A percentile compares a stretch with the other conserved stretches of the same genome.
phyloP scores from a whole-genome alignment of 495 filamentous ascomycete species.

The Hypoxylon cercidicola region DNA sequence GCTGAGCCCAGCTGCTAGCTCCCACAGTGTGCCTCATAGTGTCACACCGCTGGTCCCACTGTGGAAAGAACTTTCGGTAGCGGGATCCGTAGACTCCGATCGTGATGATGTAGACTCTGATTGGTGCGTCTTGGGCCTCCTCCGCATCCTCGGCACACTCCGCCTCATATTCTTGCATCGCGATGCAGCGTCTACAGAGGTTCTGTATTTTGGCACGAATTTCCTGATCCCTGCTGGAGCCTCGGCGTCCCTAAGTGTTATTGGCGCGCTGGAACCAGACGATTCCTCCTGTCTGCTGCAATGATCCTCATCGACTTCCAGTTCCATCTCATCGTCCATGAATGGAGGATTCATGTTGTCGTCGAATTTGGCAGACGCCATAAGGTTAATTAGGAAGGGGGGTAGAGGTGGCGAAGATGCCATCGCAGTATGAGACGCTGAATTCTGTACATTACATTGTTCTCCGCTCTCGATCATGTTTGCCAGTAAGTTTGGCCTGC shows the following conservation, averaged over 20 bases:
- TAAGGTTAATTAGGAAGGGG: slow-evolving; percentile 5
- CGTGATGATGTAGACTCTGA: slow-evolving; percentile 33
- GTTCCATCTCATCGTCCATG: slow-evolving; percentile 20
- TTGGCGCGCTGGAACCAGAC: slow-evolving; percentile 29
- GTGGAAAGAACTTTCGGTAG: too few relatives aligned
- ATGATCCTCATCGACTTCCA: slow-evolving; percentile 47
- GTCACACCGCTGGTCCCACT: too few relatives aligned
- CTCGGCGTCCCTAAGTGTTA: slow-evolving; percentile 39
- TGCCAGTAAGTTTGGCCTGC: slow-evolving; percentile 43
- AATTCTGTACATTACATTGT: slow-evolving; percentile 50
- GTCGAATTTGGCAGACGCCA: slow-evolving; percentile 25
- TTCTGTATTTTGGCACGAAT: slow-evolving; percentile 50
- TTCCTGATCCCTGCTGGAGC: slow-evolving; percentile 50
- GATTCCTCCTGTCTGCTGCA: slow-evolving; percentile 27
- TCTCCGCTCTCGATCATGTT: slow-evolving; percentile 49
- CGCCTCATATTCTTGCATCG: slow-evolving; percentile 55
- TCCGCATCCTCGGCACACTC: slow-evolving; percentile 56
- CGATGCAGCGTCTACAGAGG: slow-evolving; percentile 54
- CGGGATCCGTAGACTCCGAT: slow-evolving; percentile 30
- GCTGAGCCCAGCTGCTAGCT: too few relatives aligned
- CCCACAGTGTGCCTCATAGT: too few relatives aligned
- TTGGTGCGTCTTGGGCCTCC: slow-evolving; percentile 42
- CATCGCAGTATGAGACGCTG: slow-evolving; percentile 32
- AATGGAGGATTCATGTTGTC: slow-evolving; percentile 31
- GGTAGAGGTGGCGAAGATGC: slow-evolving; percentile 4